Evolutionary conservation across 495 filamentous ascomycete species (phyloP).

Genomic region (Hypoxylon trugodes): DNA sequence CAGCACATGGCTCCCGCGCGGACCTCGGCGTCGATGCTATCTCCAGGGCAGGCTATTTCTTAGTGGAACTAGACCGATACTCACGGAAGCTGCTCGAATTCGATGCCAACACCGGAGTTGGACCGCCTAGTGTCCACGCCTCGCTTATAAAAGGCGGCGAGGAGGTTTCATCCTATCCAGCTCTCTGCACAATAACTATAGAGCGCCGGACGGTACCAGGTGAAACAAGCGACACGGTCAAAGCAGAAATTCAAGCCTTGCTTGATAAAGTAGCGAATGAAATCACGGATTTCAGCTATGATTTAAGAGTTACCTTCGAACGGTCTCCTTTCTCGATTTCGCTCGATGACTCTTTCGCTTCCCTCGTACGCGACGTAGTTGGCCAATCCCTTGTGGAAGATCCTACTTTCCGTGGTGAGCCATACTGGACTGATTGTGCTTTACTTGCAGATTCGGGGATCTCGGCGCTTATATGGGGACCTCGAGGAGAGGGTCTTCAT

Average conservation of each 20-base stretch:
- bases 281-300: not conserved
- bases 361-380: not conserved
- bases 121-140: not conserved
- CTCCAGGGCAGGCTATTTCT: constrained; percentile 4
- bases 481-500: constrained; percentile 53
- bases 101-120: not conserved
- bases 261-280: not conserved
- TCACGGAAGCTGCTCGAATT: not conserved
- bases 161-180: constrained; percentile 1
- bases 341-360: not conserved
- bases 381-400: not conserved
- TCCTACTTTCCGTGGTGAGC: not conserved
- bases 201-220: not conserved
- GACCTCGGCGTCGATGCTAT: not conserved
- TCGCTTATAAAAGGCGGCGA: not conserved
- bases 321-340: constrained; percentile 2
- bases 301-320: constrained; percentile 2
- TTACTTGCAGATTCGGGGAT: not conserved
- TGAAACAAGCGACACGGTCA: not conserved
- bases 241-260: not conserved
- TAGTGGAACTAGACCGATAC: constrained; percentile 6
- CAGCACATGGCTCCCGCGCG: not conserved
- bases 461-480: constrained; percentile 47
- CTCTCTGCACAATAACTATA: not conserved
- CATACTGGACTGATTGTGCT: constrained; percentile 3